Conservation (phyloP, 352 stramenopile species). For the Phytophthora melonis region DNA sequence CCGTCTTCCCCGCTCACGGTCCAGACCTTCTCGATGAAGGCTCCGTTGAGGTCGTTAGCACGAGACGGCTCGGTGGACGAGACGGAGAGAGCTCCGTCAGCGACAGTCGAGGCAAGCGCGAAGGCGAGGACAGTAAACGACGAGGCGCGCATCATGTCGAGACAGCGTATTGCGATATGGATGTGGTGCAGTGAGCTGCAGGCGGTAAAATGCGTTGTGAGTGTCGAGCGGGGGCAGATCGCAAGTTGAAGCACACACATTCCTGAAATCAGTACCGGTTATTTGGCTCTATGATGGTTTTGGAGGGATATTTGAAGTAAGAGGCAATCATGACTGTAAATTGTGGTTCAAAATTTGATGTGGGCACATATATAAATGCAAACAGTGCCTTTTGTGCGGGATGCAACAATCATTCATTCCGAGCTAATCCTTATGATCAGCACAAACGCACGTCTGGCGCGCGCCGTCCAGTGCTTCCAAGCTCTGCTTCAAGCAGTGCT, state of each 20-base stretch:
- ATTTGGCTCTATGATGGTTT: neutral
- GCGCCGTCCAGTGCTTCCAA: constrained; percentile 1
- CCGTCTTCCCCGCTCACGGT: constrained; percentile 26
- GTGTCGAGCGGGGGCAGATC: neutral
- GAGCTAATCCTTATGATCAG: constrained; percentile 10
- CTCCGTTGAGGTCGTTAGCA: constrained; percentile 12
- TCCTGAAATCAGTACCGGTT: constrained; percentile 1
- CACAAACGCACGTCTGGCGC: constrained; percentile 10
- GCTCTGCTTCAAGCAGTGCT: neutral
- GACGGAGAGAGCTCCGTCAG: constrained; percentile 21
- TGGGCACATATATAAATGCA: neutral
- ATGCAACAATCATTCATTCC: constrained; percentile 22
- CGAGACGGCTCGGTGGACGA: constrained; percentile 14
- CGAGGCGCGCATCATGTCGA: constrained; percentile 22
- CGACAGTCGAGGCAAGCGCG: constrained; percentile 4
- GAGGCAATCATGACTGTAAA: neutral
- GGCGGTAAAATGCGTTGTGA: constrained; percentile 35
- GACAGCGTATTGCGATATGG: neutral
- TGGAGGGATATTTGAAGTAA: neutral
- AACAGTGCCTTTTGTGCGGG: neutral
- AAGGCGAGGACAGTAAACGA: constrained; percentile 14
- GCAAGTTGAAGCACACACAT: constrained; percentile 36
- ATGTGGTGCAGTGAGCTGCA: constrained; percentile 1
- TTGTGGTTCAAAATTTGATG: too few relatives aligned
- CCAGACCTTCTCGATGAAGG: constrained; percentile 45